These are phyloP conservation scores for Scheffersomyces stambukii DNA, from an alignment of 1,139 yeast species.

Conservation along the genomic window DNA sequence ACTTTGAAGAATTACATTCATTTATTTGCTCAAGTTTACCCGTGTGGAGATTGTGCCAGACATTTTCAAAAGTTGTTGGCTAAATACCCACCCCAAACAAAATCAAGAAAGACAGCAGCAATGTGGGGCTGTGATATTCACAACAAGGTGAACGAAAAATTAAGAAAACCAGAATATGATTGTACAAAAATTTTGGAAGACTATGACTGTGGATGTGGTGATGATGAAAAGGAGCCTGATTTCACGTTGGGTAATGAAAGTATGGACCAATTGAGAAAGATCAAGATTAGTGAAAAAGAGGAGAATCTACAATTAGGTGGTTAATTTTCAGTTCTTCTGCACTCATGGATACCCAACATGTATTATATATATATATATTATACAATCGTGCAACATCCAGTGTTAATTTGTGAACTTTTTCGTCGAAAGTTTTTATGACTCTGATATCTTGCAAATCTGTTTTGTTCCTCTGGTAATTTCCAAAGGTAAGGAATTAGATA, in stretches of 20 bases:
- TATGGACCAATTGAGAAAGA: conserved; percentile 36
- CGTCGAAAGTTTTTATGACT: conserved; percentile 11
- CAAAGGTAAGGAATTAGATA: conserved; percentile 50
- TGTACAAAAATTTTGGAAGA: conserved; percentile 81
- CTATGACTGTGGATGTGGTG: conserved; percentile 96
- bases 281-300: conserved; percentile 41
- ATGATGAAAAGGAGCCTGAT: conserved; percentile 50
- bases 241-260: conserved; percentile 34
- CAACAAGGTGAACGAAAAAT: conserved; percentile 72
- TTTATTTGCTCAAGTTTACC: conserved; percentile 75
- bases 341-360: not conserved
- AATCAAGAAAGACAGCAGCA: conserved; percentile 76
- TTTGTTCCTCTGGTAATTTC: conserved; percentile 44
- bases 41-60: conserved; percentile 93
- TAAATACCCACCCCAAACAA: conserved; percentile 81
- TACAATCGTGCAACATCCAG: conserved; percentile 46
- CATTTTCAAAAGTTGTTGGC: conserved; percentile 71
- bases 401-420: conserved; percentile 5
- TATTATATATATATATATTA: conserved; percentile 10
- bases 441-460: conserved; percentile 37
- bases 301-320: conserved; percentile 37
- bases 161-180: conserved; percentile 71
- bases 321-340: conserved; percentile 8
- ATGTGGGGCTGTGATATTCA: conserved; percentile 97
- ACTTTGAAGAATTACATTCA: conserved; percentile 54